Evolutionary conservation across 2,329 filamentous ascomycete species (phyloP).

Genomic region (Aspergillus hortae): DNA sequence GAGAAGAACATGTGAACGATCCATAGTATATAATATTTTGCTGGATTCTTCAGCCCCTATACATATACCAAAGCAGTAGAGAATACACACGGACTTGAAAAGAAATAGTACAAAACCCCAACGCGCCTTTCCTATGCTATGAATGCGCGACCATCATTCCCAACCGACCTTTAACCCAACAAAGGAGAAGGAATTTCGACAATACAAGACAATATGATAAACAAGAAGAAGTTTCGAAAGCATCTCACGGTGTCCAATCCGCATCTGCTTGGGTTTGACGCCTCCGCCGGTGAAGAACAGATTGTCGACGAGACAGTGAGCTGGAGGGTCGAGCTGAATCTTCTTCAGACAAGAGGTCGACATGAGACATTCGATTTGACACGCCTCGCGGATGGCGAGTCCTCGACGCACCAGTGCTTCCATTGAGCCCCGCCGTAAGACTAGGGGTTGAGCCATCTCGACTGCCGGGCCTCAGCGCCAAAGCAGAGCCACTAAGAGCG

Average conservation of each 20-base stretch:
- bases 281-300: slow-evolving; percentile 36
- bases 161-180: not conserved
- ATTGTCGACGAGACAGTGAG: slow-evolving; percentile 30
- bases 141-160: slow-evolving; percentile 10
- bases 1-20: not conserved
- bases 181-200: not conserved
- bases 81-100: not conserved
- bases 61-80: not conserved
- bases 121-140: slow-evolving; percentile 23
- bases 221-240: not conserved
- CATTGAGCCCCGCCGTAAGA: slow-evolving; percentile 28
- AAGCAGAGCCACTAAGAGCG: slow-evolving; percentile 33
- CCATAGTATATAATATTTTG: not conserved
- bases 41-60: not conserved
- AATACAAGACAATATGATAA: slow-evolving; percentile 1
- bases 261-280: slow-evolving; percentile 34
- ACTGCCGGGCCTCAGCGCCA: slow-evolving; percentile 39
- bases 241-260: slow-evolving; percentile 32
- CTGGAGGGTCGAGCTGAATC: slow-evolving; percentile 28
- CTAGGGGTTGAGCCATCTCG: slow-evolving; percentile 37
- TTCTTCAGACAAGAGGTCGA: slow-evolving; percentile 36
- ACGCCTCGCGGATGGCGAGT: slow-evolving; percentile 36
- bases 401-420: slow-evolving; percentile 28
- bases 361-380: slow-evolving; percentile 36
- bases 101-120: slow-evolving; percentile 6